These are phyloP conservation scores for Podospora comata DNA, from an alignment of 495 filamentous ascomycete species.

Conservation along the genomic window DNA sequence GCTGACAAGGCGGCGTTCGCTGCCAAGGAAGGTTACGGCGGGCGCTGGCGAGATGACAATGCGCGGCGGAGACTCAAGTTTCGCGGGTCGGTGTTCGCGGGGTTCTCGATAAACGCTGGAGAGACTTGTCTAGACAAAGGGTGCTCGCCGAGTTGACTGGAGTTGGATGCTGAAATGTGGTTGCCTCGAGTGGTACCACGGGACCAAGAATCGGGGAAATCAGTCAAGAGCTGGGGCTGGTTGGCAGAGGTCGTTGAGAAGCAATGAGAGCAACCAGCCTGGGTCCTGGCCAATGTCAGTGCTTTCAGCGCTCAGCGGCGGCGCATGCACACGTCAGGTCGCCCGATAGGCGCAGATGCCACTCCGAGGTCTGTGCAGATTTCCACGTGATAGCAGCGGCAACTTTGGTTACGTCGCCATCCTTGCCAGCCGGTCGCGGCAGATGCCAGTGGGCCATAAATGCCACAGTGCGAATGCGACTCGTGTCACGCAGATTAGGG, in stretches of 20 bases:
- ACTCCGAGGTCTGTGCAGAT: conserved; percentile 21
- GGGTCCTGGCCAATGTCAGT: conserved; percentile 18
- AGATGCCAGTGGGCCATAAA: conserved; percentile 6
- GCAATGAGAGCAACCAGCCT: conserved; percentile 12
- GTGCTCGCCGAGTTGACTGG: conserved; percentile 1
- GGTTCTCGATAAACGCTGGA: background rate
- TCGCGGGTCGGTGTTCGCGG: background rate
- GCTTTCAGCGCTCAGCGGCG: conserved; percentile 15
- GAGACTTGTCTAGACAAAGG: conserved; percentile 5
- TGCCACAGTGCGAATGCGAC: background rate
- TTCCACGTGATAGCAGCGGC: conserved; percentile 25
- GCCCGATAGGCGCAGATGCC: conserved; percentile 19
- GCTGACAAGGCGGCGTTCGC: conserved; percentile 8
- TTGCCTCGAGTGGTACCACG: conserved; percentile 22
- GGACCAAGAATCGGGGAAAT: conserved; percentile 25
- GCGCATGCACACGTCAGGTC: conserved; percentile 31
- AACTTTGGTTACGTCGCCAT: conserved; percentile 17
- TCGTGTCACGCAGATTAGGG: background rate
- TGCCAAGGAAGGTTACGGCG: conserved; percentile 9
- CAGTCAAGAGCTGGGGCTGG: conserved; percentile 15
- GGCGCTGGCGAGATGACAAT: conserved; percentile 3
- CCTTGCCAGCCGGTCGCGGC: background rate
- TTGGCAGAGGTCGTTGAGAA: conserved; percentile 22
- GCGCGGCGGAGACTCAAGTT: background rate
- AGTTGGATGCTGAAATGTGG: conserved; percentile 5